phyloP scores from a whole-genome alignment of 208 protist genomes.

The Giardia duodenalis region DNA sequence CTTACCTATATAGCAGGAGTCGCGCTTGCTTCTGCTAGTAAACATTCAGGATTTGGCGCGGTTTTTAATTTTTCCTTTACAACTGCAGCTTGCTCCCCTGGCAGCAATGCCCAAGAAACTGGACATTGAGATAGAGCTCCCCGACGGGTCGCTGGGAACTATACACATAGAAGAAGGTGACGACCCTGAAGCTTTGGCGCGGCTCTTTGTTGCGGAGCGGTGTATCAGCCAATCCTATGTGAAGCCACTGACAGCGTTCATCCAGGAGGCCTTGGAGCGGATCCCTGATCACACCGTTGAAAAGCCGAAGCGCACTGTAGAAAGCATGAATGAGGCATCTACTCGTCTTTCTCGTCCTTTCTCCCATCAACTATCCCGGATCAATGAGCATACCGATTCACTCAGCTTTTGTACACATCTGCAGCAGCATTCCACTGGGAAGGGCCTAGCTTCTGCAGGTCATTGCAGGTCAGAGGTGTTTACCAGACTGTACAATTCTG shows the following conservation, averaged over 20 bases:
- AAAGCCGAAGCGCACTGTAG: too few species aligned
- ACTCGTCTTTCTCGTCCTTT: too few species aligned
- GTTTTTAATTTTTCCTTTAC: background rate
- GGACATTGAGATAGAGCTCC: background rate
- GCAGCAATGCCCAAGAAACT: background rate
- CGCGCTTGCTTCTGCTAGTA: background rate
- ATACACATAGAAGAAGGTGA: background rate
- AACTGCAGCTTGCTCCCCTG: background rate
- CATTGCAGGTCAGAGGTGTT: too few species aligned
- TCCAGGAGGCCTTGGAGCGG: background rate
- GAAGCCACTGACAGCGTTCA: background rate
- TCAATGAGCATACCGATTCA: too few species aligned
- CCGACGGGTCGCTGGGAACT: background rate
- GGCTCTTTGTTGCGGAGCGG: background rate
- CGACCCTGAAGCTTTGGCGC: background rate
- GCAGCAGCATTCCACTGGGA: background rate
- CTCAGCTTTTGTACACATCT: conserved; percentile 1
- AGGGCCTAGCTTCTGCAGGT: too few species aligned
- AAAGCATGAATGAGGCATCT: too few species aligned
- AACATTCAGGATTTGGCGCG: background rate
- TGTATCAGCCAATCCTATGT: background rate
- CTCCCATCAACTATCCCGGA: too few species aligned
- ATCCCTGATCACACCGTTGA: too few species aligned
- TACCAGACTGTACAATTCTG: too few species aligned
- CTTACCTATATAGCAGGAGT: background rate